Evolutionary conservation across 1,284 basidiomycete genomes (phyloP).

Genomic region (Apiotrichum laibachii): DNA sequence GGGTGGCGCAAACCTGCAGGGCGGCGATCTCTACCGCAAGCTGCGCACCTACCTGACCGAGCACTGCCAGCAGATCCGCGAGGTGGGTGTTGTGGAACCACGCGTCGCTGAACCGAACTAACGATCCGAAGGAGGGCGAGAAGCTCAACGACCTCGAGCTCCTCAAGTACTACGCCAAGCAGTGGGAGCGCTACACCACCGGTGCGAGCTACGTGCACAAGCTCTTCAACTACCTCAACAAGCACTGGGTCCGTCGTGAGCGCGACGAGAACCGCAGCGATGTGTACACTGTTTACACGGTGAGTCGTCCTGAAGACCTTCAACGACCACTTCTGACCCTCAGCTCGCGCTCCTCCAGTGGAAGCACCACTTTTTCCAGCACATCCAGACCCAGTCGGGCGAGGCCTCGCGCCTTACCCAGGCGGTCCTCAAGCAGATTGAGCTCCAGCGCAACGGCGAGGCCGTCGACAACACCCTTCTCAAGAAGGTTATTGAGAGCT

Average conservation of each 20-base stretch:
- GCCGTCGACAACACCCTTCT: conserved; percentile 88
- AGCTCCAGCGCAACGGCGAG: conserved; percentile 92
- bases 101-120: conserved; percentile 10
- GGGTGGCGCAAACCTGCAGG: conserved; percentile 93
- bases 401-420: conserved; percentile 77
- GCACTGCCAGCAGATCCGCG: conserved; percentile 69
- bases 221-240: conserved; percentile 93
- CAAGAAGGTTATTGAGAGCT: conserved; percentile 94
- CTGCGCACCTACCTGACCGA: conserved; percentile 77
- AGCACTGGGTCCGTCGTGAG: conserved; percentile 98
- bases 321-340: not conserved
- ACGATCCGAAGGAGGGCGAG: conserved; percentile 64
- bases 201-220: conserved; percentile 96
- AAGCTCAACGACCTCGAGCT: conserved; percentile 79
- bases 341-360: conserved; percentile 94
- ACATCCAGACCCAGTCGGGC: conserved; percentile 63
- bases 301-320: conserved; percentile 56
- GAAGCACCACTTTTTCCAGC: conserved; percentile 86
- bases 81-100: conserved; percentile 54
- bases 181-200: conserved; percentile 96
- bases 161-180: conserved; percentile 82
- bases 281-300: conserved; percentile 93
- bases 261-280: conserved; percentile 96
- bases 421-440: conserved; percentile 83
- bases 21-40: conserved; percentile 88